Evolutionary conservation across 192 early-diverging fungal species (phyloP).

Genomic region (Chytriomyces hyalinus): DNA sequence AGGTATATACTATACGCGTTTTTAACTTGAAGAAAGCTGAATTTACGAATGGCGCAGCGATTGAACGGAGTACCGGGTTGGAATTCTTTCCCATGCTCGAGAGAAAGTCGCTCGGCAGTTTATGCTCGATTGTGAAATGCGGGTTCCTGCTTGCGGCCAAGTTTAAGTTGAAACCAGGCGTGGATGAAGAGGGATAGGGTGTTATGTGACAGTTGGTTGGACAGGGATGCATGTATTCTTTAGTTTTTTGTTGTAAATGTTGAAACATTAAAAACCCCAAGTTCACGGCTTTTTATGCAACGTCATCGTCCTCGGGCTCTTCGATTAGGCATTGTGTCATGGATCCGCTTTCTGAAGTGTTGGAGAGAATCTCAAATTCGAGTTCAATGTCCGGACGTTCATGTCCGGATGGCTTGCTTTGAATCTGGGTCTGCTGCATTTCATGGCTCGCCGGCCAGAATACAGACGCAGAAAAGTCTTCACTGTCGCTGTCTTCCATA

Average conservation of each 20-base stretch:
- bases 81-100: conserved; percentile 45
- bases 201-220: no score
- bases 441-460: conserved; percentile 12
- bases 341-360: no score
- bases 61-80: conserved; percentile 53
- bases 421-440: not conserved
- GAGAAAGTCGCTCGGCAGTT: not conserved
- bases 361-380: not conserved
- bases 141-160: conserved; percentile 6
- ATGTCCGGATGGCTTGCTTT: not conserved
- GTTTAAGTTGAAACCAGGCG: not conserved
- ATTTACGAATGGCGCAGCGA: conserved; percentile 30
- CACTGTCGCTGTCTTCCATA: conserved; percentile 15
- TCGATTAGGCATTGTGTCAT: no score
- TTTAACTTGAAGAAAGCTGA: conserved; percentile 16
- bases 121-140: conserved; percentile 19
- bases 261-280: no score
- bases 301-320: no score
- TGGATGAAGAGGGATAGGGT: not conserved
- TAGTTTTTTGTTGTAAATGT: no score
- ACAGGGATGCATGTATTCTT: no score
- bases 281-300: no score
- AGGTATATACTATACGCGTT: conserved; percentile 62
- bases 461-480: conserved; percentile 7
- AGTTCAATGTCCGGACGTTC: not conserved